phyloP scores from a whole-genome alignment of 2,329 filamentous ascomycete genomes.

The Fonsecaea monophora region DNA sequence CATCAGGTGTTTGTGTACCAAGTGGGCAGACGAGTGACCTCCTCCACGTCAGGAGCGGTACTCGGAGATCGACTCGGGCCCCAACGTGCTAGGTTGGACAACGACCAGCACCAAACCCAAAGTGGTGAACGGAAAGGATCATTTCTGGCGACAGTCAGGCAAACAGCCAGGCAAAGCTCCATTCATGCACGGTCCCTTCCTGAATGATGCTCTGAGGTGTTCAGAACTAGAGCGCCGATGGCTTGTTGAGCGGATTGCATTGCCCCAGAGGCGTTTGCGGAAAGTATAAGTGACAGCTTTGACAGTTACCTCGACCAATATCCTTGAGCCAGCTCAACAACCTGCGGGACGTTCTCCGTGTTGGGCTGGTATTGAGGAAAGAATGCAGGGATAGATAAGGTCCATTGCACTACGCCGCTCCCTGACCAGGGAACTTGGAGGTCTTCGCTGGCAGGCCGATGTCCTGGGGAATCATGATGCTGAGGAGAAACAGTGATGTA shows the following conservation, averaged over 20 bases:
- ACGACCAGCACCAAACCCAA: constrained; percentile 14
- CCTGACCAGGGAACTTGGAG: not conserved
- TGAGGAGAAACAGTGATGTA: constrained; percentile 1
- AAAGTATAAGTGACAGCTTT: constrained; percentile 8
- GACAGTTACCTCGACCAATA: constrained; percentile 25
- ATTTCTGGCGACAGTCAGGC: not conserved
- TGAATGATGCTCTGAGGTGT: not conserved
- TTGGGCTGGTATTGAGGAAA: constrained; percentile 9
- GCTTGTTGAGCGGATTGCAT: not conserved
- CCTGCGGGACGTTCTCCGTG: constrained; percentile 5
- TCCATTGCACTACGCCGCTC: constrained; percentile 6
- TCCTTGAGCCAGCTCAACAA: constrained; percentile 28
- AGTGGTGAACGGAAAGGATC: constrained; percentile 1
- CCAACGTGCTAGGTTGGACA: constrained; percentile 13
- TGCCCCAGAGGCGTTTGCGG: constrained; percentile 4
- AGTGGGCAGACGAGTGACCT: not conserved
- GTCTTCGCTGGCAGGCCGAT: constrained; percentile 5
- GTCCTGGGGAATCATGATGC: constrained; percentile 8
- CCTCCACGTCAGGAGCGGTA: not conserved
- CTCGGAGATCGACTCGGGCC: constrained; percentile 13
- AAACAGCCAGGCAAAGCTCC: not conserved
- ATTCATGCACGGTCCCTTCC: constrained; percentile 6
- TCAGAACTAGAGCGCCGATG: not conserved
- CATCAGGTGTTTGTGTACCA: not conserved
- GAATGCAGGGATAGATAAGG: constrained; percentile 5